Evolutionary conservation across 192 early-diverging fungal species (phyloP).

Genomic region (Diversispora epigaea): DNA sequence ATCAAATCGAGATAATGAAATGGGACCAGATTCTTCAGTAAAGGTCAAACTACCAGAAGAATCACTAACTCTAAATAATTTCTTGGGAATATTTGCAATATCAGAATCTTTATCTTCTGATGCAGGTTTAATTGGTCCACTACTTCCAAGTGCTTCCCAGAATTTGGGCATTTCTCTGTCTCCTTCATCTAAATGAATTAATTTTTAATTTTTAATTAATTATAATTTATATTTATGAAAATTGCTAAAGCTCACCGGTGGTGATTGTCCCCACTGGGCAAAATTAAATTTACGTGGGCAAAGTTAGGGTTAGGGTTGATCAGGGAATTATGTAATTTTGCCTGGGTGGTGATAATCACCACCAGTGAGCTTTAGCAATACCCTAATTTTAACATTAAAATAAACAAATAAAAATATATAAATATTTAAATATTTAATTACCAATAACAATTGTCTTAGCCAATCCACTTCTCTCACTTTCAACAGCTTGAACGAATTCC

Average conservation of each 20-base stretch:
- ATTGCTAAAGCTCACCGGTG: too few relatives aligned
- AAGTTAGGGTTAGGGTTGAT: too few relatives aligned
- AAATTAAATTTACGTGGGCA: too few relatives aligned
- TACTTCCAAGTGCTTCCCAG: conserved; percentile 65
- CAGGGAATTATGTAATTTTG: too few relatives aligned
- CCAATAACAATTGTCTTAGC: conserved; percentile 64
- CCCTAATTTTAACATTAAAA: too few relatives aligned
- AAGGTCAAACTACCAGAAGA: conserved; percentile 48
- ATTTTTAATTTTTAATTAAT: conserved; percentile 2
- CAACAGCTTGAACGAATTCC: conserved; percentile 59
- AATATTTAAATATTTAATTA: conserved; percentile 35
- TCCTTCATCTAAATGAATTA: conserved; percentile 51
- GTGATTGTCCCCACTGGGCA: too few relatives aligned
- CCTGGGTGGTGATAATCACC: too few relatives aligned
- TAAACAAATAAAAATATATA: neutral
- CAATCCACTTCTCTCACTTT: conserved; percentile 59
- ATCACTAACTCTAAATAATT: conserved; percentile 47
- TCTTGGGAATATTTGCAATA: conserved; percentile 42
- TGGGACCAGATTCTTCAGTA: conserved; percentile 53
- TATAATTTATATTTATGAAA: too few relatives aligned
- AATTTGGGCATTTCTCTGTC: conserved; percentile 57
- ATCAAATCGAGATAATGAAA: conserved; percentile 50
- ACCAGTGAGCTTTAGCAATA: too few relatives aligned
- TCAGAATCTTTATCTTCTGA: conserved; percentile 41
- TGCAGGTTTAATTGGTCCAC: conserved; percentile 58